phyloP scores from a whole-genome alignment of 305 asterid genomes.

The Fraxinus nigra region DNA sequence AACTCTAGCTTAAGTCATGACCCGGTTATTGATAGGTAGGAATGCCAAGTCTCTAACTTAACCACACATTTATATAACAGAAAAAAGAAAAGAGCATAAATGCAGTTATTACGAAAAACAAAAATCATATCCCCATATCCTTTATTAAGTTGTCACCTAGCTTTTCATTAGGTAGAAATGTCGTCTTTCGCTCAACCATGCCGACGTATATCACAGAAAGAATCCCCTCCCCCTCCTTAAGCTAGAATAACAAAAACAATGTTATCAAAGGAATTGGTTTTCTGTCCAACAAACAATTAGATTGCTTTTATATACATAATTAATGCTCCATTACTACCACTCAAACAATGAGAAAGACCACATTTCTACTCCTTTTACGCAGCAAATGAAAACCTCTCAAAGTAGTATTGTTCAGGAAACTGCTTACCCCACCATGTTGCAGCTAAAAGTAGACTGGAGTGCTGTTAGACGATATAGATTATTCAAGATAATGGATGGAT shows the following conservation, averaged over 20 bases:
- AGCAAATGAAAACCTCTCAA: slow-evolving; percentile 13
- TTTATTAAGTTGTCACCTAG: slow-evolving; percentile 2
- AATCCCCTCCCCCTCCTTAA: background rate
- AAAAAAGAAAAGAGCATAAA: background rate
- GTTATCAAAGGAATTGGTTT: background rate
- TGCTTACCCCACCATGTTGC: slow-evolving; percentile 99
- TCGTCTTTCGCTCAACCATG: background rate
- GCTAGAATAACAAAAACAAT: background rate
- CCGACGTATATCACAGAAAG: background rate
- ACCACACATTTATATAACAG: background rate
- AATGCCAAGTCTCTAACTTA: background rate
- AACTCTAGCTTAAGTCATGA: background rate
- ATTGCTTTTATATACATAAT: background rate
- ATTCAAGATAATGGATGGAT: slow-evolving; percentile 81
- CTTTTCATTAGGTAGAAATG: slow-evolving; percentile 12
- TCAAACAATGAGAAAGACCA: slow-evolving; percentile 1
- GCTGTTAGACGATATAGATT: slow-evolving; percentile 86
- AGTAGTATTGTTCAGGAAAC: slow-evolving; percentile 18
- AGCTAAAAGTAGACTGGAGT: slow-evolving; percentile 85
- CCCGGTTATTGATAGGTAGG: background rate
- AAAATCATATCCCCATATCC: background rate
- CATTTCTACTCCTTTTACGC: background rate
- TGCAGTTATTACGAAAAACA: background rate
- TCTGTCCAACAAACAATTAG: background rate
- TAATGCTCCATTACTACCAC: background rate